Evolutionary conservation across 805 yeast genomes (phyloP).

Genomic region (Candida wancherniae): DNA sequence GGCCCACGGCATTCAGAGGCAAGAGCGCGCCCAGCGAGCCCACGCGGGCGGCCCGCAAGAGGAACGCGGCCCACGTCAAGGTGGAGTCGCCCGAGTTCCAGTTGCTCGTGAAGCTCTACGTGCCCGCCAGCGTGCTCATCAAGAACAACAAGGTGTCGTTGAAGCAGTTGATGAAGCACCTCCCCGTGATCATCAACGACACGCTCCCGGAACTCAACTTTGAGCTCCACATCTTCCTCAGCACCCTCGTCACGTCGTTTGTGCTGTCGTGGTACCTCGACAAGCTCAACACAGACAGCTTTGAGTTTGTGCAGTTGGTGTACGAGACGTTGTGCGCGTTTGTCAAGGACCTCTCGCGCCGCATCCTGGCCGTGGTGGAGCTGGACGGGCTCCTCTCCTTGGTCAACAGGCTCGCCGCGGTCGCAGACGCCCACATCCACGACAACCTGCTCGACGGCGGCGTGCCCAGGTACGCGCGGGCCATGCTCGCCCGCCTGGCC

Average conservation of each 20-base stretch:
- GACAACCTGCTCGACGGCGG: slow-evolving; percentile 5
- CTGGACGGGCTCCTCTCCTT: slow-evolving; percentile 16
- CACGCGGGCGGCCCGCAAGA: too few relatives aligned
- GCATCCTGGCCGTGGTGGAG: slow-evolving; percentile 10
- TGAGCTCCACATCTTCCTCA: slow-evolving; percentile 35
- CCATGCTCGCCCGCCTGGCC: background rate
- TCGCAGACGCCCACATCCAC: slow-evolving; percentile 10
- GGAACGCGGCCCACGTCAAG: slow-evolving; percentile 28
- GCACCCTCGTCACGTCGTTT: slow-evolving; percentile 21
- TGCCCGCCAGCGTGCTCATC: slow-evolving; percentile 30
- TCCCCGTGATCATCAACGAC: slow-evolving; percentile 26
- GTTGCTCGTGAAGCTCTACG: slow-evolving; percentile 29
- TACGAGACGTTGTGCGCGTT: slow-evolving; percentile 12
- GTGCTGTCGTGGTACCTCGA: slow-evolving; percentile 17
- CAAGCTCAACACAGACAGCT: slow-evolving; percentile 17
- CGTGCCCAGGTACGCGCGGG: slow-evolving; percentile 8
- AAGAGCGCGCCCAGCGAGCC: slow-evolving; percentile 1
- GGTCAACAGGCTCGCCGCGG: slow-evolving; percentile 20
- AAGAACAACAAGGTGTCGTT: slow-evolving; percentile 25
- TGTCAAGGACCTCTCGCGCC: slow-evolving; percentile 10
- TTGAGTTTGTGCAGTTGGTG: slow-evolving; percentile 12
- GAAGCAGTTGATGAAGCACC: slow-evolving; percentile 22
- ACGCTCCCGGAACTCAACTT: slow-evolving; percentile 24
- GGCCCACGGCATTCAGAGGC: slow-evolving; percentile 6
- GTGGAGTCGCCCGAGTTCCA: slow-evolving; percentile 45